phyloP scores from a whole-genome alignment of 2,329 filamentous ascomycete species.

The Claviceps maximensis region DNA sequence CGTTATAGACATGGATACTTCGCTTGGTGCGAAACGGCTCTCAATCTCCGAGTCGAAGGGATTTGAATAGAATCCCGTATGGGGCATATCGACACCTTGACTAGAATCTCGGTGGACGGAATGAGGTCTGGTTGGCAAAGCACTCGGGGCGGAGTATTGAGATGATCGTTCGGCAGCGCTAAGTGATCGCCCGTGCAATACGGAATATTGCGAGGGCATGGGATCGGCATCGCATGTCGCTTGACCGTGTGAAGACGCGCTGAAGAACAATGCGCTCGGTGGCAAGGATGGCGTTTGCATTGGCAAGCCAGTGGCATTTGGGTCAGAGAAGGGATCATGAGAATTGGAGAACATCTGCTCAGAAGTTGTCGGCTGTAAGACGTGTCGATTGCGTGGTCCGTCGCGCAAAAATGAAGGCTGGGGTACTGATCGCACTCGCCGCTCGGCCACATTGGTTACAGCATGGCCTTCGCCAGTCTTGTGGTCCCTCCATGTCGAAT shows the following conservation, averaged over 20 bases:
- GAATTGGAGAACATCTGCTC: neutral
- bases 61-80: conserved; percentile 48
- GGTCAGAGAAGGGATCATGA: conserved; percentile 35
- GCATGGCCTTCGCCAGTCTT: neutral
- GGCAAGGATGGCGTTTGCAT: conserved; percentile 1
- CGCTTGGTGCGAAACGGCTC: conserved; percentile 9
- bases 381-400: neutral
- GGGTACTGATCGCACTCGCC: neutral
- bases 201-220: conserved; percentile 27
- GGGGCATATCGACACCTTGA: conserved; percentile 27
- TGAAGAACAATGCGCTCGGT: neutral
- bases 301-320: conserved; percentile 26
- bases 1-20: conserved; percentile 10
- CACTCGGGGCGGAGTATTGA: conserved; percentile 13
- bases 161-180: conserved; percentile 14
- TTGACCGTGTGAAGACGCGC: neutral
- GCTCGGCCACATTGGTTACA: neutral
- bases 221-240: conserved; percentile 4
- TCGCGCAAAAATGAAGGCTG: neutral
- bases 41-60: conserved; percentile 49
- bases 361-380: neutral
- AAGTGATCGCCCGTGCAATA: conserved; percentile 35
- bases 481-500: neutral
- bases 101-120: conserved; percentile 25
- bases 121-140: conserved; percentile 21